Conservation (phyloP, 1,284 basidiomycete genomes). For the Cryptococcus sp. region DNA sequence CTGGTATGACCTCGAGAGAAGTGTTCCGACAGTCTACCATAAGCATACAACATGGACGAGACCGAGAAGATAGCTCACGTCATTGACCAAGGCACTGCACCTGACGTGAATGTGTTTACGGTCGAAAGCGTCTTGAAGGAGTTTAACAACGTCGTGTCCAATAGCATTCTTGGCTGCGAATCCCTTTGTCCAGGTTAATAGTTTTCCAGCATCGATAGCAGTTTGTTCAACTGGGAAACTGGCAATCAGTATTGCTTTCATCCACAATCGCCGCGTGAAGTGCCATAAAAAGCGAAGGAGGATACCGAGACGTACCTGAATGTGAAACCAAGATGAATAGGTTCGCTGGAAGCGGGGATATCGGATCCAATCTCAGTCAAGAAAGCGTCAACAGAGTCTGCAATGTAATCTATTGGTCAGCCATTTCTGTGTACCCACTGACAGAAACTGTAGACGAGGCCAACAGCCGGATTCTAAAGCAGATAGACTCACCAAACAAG, state of each 20-base stretch:
- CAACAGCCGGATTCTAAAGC: not conserved
- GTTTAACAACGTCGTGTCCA: constrained; percentile 84
- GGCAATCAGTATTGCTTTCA: constrained; percentile 3
- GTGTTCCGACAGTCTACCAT: constrained; percentile 81
- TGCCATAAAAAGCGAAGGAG: not conserved
- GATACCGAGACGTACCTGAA: constrained; percentile 57
- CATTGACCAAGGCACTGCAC: constrained; percentile 93
- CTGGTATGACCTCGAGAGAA: constrained; percentile 87
- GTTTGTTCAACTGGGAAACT: constrained; percentile 96
- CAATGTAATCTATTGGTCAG: constrained; percentile 73
- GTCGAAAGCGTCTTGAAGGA: constrained; percentile 91
- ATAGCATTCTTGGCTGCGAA: constrained; percentile 86
- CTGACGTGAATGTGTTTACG: constrained; percentile 89
- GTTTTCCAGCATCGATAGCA: constrained; percentile 79
- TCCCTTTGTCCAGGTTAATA: constrained; percentile 96
- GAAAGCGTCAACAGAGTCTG: constrained; percentile 91
- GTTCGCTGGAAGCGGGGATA: constrained; percentile 46
- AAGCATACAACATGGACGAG: not conserved
- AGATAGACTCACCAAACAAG: constrained; percentile 65
- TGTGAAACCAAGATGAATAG: constrained; percentile 80
- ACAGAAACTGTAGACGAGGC: too few species aligned
- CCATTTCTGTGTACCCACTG: too few species aligned
- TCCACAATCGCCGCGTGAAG: too few species aligned
- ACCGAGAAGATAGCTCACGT: constrained; percentile 56
- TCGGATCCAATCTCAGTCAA: constrained; percentile 62